Base-by-base conservation (phyloP, 2,329 filamentous ascomycete genomes). In the Trichoderma polysporum region DNA sequence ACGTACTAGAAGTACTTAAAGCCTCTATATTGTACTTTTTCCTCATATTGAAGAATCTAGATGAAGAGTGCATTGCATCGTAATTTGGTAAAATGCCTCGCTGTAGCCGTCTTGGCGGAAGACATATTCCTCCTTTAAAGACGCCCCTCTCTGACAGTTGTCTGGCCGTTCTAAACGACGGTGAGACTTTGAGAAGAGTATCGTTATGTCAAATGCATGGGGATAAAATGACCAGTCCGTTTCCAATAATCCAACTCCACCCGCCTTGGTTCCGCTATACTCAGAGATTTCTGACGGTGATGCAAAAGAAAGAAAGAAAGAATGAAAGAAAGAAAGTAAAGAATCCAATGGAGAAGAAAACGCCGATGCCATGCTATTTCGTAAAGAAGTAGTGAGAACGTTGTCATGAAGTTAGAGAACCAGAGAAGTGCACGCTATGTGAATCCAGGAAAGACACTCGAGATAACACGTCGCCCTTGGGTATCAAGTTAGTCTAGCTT, bases 281-380 rank as follows among this genome's bases (percentile, higher is more conserved):
- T 49, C 29, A 41, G 39, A 35, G 13, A 31, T 45, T 2, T 45
- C 27, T 31, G 2, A 33, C 49, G 10, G 41, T 19, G 19, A 63
- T 50, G 35, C 33, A 15, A 37, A 49, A 29, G 27, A 10, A 37
- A 49, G 50, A 1, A 29, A 15, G 4, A 22, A 17, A 6, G 52
- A 62, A 52, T 9, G 1, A 53, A 31, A 27, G 13, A 52, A 39
- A 13, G 10, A 25, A 47, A 27, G 29, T 6, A 27, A 35, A 39
- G 5, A 19, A 61, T 29, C 31, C 45, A 13, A 19, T 37, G 37
- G 33, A 56, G 39, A 60, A 41, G 19, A 64, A 35, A 68, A 68
- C 66, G 66, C 66, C 66, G 59, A 59, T 54, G 66, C 66, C 66
- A 68, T 68, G 66, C 66, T 68, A 61, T 59, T 54, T 13, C 45